A percentile compares a stretch with the other conserved stretches of the same genome.
Evolutionary conservation across 495 filamentous ascomycete species (phyloP).

Genomic region (Aspergillus asperescens): DNA sequence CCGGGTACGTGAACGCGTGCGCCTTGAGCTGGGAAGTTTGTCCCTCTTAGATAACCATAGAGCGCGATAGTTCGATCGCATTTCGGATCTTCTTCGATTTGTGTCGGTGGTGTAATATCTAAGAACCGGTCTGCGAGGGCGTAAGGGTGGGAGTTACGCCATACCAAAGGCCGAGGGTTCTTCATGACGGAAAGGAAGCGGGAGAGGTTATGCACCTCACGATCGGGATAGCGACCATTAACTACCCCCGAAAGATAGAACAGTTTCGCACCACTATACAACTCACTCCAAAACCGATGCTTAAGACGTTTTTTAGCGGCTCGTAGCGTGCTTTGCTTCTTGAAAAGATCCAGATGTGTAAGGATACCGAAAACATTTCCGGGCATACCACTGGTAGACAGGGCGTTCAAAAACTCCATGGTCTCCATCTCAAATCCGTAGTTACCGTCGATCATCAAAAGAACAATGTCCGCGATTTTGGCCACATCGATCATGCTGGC

Average conservation of each 20-base stretch:
- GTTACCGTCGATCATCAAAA: conserved; percentile 97
- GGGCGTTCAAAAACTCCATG: conserved; percentile 95
- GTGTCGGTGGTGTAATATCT: conserved; percentile 87
- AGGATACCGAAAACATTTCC: conserved; percentile 97
- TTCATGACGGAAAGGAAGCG: conserved; percentile 98
- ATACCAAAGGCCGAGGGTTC: conserved; percentile 90
- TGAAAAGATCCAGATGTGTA: conserved; percentile 92
- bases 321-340: conserved; percentile 80
- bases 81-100: conserved; percentile 78
- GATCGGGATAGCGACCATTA: conserved; percentile 93
- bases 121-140: conserved; percentile 87
- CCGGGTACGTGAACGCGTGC: conserved; percentile 90
- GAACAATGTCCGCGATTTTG: conserved; percentile 93
- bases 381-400: conserved; percentile 88
- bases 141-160: conserved; percentile 95
- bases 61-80: conserved; percentile 86
- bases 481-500: conserved; percentile 93
- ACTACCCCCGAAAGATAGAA: conserved; percentile 95
- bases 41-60: conserved; percentile 93
- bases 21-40: conserved; percentile 83
- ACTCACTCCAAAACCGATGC: conserved; percentile 90
- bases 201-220: conserved; percentile 91
- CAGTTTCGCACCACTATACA: conserved; percentile 93
- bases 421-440: conserved; percentile 99
- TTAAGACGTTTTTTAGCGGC: conserved; percentile 94